Evolutionary conservation across 2,329 filamentous ascomycete genomes (phyloP).

Genomic region (Ceratocystis lukuohia): DNA sequence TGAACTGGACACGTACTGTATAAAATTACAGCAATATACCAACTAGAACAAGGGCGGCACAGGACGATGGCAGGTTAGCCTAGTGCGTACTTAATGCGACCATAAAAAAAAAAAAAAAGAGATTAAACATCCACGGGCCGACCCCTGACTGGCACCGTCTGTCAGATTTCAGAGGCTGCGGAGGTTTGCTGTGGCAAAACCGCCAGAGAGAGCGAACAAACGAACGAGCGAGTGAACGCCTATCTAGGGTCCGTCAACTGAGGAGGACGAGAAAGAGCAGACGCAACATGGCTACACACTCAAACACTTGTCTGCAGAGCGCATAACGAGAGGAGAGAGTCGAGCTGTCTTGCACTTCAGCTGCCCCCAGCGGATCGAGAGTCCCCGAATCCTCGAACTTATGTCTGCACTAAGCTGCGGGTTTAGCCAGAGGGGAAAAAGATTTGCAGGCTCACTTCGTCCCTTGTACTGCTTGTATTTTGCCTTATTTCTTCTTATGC

Average conservation of each 20-base stretch:
- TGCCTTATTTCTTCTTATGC: neutral
- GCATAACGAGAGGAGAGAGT: neutral
- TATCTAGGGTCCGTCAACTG: neutral
- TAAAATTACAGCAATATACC: too few relatives aligned
- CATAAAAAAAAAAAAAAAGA: neutral
- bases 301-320: neutral
- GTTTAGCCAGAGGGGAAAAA: neutral
- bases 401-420: neutral
- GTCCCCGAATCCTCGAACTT: neutral
- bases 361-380: neutral
- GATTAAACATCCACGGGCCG: neutral
- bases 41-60: neutral
- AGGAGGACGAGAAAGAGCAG: too few relatives aligned
- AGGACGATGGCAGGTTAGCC: neutral
- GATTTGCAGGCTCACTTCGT: neutral
- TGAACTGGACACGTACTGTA: too few relatives aligned
- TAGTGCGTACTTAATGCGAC: neutral
- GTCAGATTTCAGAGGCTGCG: neutral
- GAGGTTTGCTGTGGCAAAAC: neutral
- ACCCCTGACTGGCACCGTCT: neutral
- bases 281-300: neutral
- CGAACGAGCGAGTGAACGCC: neutral
- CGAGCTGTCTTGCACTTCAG: neutral
- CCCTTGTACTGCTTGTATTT: neutral
- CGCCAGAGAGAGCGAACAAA: neutral